Evolutionary conservation across 208 protist species (phyloP), one percentile per base, ranked within the genome.

Genomic region (Trypanosoma cruzi): DNA sequence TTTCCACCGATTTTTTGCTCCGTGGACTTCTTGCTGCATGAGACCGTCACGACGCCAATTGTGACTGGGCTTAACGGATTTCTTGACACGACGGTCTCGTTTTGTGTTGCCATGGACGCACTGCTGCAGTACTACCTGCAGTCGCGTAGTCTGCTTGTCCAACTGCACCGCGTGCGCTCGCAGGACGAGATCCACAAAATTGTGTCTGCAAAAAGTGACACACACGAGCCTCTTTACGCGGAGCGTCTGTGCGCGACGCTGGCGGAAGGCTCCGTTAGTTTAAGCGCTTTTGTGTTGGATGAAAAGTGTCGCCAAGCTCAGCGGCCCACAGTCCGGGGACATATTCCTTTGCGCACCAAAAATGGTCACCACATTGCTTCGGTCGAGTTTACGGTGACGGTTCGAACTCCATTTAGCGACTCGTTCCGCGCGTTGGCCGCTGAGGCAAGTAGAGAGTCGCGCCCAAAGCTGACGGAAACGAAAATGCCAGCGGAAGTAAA

Each of bases 21-120:
- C 18, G 86, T 82, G 1, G 92, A 97, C 73, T 97, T 97, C 56
- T 63, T 97, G 2, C 60, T 97, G 16, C 92, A 97, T 69, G 92
- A 97, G 72, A 95, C 92, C 5, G 84, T 94, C 28, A 93, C 89
- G 50, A 95, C 89, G 3, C 84, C 80, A 1, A 80, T 88, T n/a
- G 84, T 97, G 59, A 84, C 73, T 22, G 89, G 89, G 11, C 75
- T 93, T 36, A 97, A 94, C 67, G 92, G 86, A 34, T 95, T 95
- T 78, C 85, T 97, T 65, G 92, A 97, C 67, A 93, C 91, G 32
- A 94, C 88, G 13, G 72, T 91, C 22, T 81, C 92, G 10, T 97
- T 94, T 71, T 76, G 85, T 42, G 87, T 97, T 32, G 79, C 85
- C 6, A 95, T 95, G 92, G 89, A 97, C 68, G 77, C 89, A 22